Base-by-base conservation (phyloP, 768 basidiomycete species). In the Saitozyma sp. region DNA sequence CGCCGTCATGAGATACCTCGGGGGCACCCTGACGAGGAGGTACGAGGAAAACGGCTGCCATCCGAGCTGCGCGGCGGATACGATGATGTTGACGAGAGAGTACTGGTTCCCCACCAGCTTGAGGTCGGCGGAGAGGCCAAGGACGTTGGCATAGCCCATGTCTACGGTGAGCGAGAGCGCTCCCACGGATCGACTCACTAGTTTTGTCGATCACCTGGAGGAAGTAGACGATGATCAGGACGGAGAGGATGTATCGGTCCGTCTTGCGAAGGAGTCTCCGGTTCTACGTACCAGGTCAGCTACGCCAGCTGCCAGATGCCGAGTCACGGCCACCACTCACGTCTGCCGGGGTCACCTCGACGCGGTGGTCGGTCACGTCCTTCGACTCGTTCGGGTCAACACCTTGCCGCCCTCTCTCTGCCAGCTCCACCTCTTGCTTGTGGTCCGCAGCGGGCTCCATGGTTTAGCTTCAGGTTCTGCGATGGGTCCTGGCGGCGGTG, bases 11-110 rank as follows among this genome's bases (percentile, higher is more conserved):
- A 75, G 63, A 48, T 63, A 54, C 39, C 72, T 54, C 38, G 75
- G 56, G 41, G 74, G 74, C 0, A 77, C 64, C 50, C 66, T 59
- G 42, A 78, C 77, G 43, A 78, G 62, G 29, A 78, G 62, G 59
- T 75, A 77, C 6, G 77, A 75, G 0, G 70, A 71, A 62, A 78
- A 74, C 8, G 77, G 77, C 59, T 77, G 74, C 75, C 75, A 78
- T 3, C 46, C 69, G 53, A 78, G 68, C 51, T 76, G 74, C 7
- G 75, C 75, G 60, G 56, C 56, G 19, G 45, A 78, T 76, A 14
- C 73, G 67, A 59, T 71, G 50, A 61, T 46, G 45, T 11, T 46
- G 45, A 46, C 45, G 11, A 13, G n/a, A 11, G 45, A 46, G 58
- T 77, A 77, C 55, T 77, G 70, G 19, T 60, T 70, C 9, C 68